Percentiles rank a stretch among this genome's conserved stretches.
These are phyloP conservation scores for Wickerhamomyces rabaulensis DNA, from an alignment of 805 yeast genomes.

Conservation along the genomic window DNA sequence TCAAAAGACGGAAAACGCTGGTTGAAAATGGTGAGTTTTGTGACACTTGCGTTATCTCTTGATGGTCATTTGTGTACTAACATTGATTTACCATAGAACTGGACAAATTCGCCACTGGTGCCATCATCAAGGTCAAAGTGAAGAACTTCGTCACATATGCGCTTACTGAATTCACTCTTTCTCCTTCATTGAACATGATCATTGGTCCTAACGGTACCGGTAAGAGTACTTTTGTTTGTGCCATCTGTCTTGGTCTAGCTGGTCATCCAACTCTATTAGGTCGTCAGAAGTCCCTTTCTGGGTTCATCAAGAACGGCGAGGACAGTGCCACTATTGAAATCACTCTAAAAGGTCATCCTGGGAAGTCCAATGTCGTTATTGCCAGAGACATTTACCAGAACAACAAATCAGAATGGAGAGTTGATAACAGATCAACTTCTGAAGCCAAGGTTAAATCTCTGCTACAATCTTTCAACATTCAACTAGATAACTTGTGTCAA, in stretches of 20 bases:
- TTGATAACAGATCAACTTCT: constrained; percentile 36
- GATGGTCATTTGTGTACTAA: constrained; percentile 5
- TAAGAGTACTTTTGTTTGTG: constrained; percentile 88
- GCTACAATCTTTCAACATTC: constrained; percentile 58
- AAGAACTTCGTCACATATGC: constrained; percentile 68
- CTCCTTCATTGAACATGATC: constrained; percentile 84
- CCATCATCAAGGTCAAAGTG: constrained; percentile 49
- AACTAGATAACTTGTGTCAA: constrained; percentile 87
- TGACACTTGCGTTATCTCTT: no score
- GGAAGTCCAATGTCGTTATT: constrained; percentile 37
- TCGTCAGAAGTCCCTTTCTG: constrained; percentile 51
- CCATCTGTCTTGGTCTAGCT: constrained; percentile 82
- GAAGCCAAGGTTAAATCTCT: constrained; percentile 43
- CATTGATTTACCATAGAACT: constrained; percentile 11
- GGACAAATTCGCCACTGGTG: constrained; percentile 36
- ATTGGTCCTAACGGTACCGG: constrained; percentile 98
- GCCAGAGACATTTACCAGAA: constrained; percentile 28
- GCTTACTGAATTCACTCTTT: constrained; percentile 64
- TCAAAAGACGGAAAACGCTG: constrained; percentile 4
- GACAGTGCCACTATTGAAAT: constrained; percentile 30
- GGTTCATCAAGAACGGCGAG: constrained; percentile 69
- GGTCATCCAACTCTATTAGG: constrained; percentile 76
- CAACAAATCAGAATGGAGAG: constrained; percentile 45
- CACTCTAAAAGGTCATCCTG: constrained; percentile 28
- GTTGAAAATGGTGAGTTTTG: not conserved